Base-by-base conservation (phyloP, 2,329 filamentous ascomycete species). In the Alternaria sp. region DNA sequence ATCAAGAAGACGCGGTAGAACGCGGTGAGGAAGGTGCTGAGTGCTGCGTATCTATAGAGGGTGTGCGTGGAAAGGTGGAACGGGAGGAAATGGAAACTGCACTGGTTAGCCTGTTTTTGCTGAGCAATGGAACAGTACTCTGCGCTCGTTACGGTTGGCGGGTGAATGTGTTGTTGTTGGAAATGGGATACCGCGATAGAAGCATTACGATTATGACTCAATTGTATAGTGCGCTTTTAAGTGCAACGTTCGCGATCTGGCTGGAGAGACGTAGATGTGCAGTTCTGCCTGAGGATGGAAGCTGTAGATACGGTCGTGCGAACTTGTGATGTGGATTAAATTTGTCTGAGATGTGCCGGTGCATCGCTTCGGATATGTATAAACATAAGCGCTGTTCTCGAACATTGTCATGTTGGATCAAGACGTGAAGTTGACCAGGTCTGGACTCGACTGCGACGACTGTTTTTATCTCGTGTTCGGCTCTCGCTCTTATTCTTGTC, bases 1-100 rank as follows among this genome's bases (percentile, higher is more conserved):
- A 87, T 97, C 40, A 85, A 85, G 73, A 95, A 96, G 85, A 77
- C 75, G 51, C 67, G 77, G 63, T 79, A 78, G 63, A 54, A 15
- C 32, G 28, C 30, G 28, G 21, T 49, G 36, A 40, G 36, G 5
- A 40, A 40, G n/a, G n/a, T 40, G 36, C 36, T 40, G 36, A 36
- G 32, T 36, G 15, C 36, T 30, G 15, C 15, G 19, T 54, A 32
- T 44, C 12, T 49, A 11, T 47, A 32, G 23, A 36, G 23, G 6
- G 12, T 36, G 15, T 36, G 32, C 4, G 32, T 36, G 32, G 32
- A 36, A n/a, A 5, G 15, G 26, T n/a, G 25, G n/a, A 40, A 19
- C 32, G 40, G 7, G 19, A 49, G 15, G 44, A 13, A 25, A 45
- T 47, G 51, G 21, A 32, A 55, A 36, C 9, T 52, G 49, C 49